Conservation (phyloP, 2,329 filamentous ascomycete genomes). For the Colletotrichum sp. region DNA sequence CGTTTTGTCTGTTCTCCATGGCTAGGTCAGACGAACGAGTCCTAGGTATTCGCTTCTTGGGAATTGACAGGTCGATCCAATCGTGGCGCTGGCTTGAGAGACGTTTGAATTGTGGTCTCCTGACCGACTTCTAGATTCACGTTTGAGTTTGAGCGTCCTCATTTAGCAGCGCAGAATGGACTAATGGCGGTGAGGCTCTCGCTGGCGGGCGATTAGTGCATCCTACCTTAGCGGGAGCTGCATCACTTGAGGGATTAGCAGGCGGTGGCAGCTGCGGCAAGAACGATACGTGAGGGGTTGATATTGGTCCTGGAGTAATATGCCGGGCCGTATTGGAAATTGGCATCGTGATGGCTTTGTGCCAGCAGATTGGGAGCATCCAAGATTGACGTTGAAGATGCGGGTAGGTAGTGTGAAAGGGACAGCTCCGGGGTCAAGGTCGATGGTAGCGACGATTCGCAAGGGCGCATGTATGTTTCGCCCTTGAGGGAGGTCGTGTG, state of each 20-base stretch:
- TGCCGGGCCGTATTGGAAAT: constrained; percentile 1
- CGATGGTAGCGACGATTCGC: neutral
- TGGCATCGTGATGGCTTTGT: constrained; percentile 1
- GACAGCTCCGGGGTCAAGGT: neutral
- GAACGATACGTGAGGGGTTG: neutral
- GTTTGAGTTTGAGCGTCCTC: neutral
- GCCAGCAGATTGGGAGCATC: neutral
- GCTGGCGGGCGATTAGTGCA: constrained; percentile 11
- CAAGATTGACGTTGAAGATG: neutral
- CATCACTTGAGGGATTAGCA: constrained; percentile 16
- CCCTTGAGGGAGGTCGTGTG: neutral
- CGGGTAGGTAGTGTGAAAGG: neutral
- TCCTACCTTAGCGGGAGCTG: neutral
- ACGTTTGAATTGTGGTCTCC: neutral
- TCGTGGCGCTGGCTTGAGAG: neutral
- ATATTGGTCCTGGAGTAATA: constrained; percentile 4
- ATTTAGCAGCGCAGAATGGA: neutral
- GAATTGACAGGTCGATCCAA: neutral
- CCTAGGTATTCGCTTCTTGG: neutral
- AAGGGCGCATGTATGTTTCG: neutral
- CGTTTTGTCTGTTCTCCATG: neutral
- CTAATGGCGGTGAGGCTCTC: constrained; percentile 20
- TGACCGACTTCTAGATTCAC: constrained; percentile 3
- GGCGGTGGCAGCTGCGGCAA: constrained; percentile 4
- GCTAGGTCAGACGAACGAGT: neutral